Conservation (phyloP, 331 rosid genomes). For the Rosa hybrid region DNA sequence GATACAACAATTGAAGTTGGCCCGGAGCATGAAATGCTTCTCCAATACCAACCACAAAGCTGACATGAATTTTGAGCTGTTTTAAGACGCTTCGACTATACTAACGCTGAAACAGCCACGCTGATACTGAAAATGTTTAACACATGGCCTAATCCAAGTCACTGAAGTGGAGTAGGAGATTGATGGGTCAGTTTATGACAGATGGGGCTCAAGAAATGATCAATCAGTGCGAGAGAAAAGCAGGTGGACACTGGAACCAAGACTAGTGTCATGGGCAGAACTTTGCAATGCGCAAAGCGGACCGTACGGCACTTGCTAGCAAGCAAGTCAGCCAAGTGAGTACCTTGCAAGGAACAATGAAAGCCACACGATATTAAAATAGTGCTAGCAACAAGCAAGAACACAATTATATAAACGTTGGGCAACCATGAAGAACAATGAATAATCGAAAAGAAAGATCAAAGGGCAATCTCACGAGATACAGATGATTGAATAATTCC, state of each 20-base stretch:
- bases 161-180: conserved; percentile 40
- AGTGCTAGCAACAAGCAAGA: too few species aligned
- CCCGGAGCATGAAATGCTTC: conserved; percentile 69
- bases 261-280: neutral
- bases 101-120: conserved; percentile 48
- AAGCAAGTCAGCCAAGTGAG: too few species aligned
- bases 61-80: conserved; percentile 35
- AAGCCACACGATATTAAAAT: too few species aligned
- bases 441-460: too few species aligned
- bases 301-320: too few species aligned
- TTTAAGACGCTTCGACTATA: conserved; percentile 59
- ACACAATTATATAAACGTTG: too few species aligned
- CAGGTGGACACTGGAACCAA: conserved; percentile 30
- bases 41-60: conserved; percentile 62
- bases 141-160: conserved; percentile 54
- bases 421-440: too few species aligned
- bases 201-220: conserved; percentile 31
- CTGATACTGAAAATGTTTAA: conserved; percentile 28
- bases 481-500: too few species aligned
- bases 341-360: too few species aligned
- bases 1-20: conserved; percentile 56
- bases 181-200: conserved; percentile 41
- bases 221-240: conserved; percentile 41
- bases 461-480: too few species aligned
- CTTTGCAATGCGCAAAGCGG: too few species aligned